Base-by-base conservation (phyloP, 371 early-diverging fungal species). In the Basidiobolus meristosporus region DNA sequence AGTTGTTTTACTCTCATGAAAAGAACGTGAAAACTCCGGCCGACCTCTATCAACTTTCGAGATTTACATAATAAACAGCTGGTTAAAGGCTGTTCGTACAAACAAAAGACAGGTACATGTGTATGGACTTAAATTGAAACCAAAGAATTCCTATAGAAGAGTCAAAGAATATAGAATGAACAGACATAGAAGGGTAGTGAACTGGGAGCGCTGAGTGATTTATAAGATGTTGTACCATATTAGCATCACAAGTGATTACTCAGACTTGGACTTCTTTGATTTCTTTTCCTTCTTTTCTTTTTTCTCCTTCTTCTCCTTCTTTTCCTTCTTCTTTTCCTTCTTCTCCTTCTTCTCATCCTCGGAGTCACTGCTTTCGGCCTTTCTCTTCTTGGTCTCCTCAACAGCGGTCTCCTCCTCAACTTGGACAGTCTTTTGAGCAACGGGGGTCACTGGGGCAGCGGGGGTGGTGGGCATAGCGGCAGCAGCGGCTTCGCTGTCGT, bases 271-370 rank as follows among this genome's bases (percentile, higher is more conserved):
- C 26, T 38, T 38, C 23, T 38, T 38, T 2, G 38, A 38, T n/a
- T 42, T 42, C 18, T 42, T 42, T n/a, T 34, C 29, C 36, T 39
- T 30, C 36, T 39, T 45, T 3, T 16, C 41, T 23, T 41, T 38
- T 29, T 37, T 41, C 7, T 42, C 43, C 29, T 43, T 36, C 34
- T 42, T 32, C 19, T 39, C 43, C 17, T 39, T 39, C 22, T 39
- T 36, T 12, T 33, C 35, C 12, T 35, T 41, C 22, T 31, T 38
- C 14, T 42, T 32, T 7, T 23, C 28, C 31, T 43, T 43, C 40
- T 45, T 28, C 16, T 40, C 28, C 34, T 45, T 40, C 26, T 23
- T 23, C 26, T 40, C 35, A 9, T 23, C 26, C 23, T 40, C 45
- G 11, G 22, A 29, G 5, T 26, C 29, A 38, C 23, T 38, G 40